Conservation (phyloP, 345 rosid species). For the Acer negundo region DNA sequence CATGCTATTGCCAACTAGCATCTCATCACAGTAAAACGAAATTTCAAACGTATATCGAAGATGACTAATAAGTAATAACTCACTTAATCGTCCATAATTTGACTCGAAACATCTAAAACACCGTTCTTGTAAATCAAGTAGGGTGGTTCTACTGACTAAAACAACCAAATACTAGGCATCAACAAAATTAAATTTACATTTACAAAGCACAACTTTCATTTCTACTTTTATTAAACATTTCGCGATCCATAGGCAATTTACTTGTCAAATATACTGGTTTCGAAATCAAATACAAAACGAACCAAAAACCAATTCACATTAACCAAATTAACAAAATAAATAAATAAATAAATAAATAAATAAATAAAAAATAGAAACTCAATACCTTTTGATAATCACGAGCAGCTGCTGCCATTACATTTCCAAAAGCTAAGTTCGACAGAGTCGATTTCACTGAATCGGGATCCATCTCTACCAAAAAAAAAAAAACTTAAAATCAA, state of each 20-base stretch:
- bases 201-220: background rate
- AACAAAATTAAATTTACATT: background rate
- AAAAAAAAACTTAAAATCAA: background rate
- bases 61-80: background rate
- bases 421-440: constrained; percentile 84
- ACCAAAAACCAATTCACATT: background rate
- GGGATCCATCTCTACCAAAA: constrained; percentile 67
- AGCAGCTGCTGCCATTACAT: constrained; percentile 98
- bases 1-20: background rate
- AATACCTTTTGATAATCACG: constrained; percentile 85
- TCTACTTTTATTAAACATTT: background rate
- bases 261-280: background rate
- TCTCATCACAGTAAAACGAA: background rate
- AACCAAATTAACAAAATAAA: background rate
- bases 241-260: no score
- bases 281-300: background rate
- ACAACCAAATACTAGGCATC: background rate
- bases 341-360: no score
- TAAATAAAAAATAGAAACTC: background rate
- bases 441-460: constrained; percentile 86
- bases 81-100: background rate
- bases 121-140: background rate
- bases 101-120: background rate
- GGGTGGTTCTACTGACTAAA: background rate
- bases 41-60: background rate